These are phyloP conservation scores for Ogataea siamensis DNA, from an alignment of 805 yeast genomes.

Conservation along the genomic window DNA sequence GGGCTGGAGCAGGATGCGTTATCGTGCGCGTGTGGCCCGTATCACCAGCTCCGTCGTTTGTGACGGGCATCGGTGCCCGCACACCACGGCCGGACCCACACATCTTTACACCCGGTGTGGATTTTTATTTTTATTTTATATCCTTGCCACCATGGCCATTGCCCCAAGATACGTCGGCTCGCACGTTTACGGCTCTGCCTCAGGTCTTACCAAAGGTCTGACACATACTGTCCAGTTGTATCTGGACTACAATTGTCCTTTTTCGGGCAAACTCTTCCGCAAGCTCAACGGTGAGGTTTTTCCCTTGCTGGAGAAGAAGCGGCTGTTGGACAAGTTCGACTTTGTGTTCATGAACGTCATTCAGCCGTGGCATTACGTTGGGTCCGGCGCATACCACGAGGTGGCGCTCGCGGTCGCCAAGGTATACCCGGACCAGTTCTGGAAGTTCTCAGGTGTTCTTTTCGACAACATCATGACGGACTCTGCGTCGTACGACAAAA, in stretches of 20 bases:
- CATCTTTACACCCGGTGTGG: too few relatives aligned
- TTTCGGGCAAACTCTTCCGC: slow-evolving; percentile 60
- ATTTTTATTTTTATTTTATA: background rate
- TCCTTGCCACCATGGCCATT: slow-evolving; percentile 18
- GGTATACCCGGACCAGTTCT: slow-evolving; percentile 49
- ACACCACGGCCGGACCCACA: too few relatives aligned
- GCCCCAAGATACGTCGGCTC: slow-evolving; percentile 25
- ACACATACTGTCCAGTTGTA: slow-evolving; percentile 55
- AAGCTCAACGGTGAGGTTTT: slow-evolving; percentile 52
- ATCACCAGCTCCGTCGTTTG: background rate
- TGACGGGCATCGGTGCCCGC: slow-evolving; percentile 1
- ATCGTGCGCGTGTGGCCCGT: background rate
- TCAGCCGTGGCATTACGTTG: slow-evolving; percentile 87
- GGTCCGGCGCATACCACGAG: slow-evolving; percentile 66
- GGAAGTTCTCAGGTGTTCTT: slow-evolving; percentile 55
- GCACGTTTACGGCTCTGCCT: slow-evolving; percentile 20
- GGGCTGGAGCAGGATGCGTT: background rate
- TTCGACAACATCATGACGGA: slow-evolving; percentile 66
- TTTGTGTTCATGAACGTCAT: slow-evolving; percentile 68
- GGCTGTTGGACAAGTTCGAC: slow-evolving; percentile 49
- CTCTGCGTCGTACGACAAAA: slow-evolving; percentile 48
- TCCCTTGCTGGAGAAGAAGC: slow-evolving; percentile 45
- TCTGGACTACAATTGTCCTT: slow-evolving; percentile 78
- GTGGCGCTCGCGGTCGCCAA: slow-evolving; percentile 69
- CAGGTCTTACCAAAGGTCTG: background rate